Percentiles rank a stretch among this genome's conserved stretches.
phyloP scores from a whole-genome alignment of 768 basidiomycete genomes.

The Lentinula detonsa region DNA sequence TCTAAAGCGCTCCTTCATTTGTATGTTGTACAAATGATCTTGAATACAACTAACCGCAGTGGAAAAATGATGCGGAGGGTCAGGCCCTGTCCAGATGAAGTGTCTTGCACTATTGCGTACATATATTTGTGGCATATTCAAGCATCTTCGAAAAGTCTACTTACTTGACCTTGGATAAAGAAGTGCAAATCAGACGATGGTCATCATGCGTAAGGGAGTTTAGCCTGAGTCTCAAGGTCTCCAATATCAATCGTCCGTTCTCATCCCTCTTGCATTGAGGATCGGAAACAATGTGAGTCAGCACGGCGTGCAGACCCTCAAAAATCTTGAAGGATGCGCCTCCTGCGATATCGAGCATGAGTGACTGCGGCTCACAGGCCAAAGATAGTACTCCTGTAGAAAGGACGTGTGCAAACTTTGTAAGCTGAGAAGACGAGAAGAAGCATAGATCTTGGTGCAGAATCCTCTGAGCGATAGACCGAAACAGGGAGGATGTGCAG shows the following conservation, averaged over 20 bases:
- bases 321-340: constrained; percentile 22
- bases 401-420: constrained; percentile 3
- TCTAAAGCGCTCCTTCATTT: constrained; percentile 9
- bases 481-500: constrained; percentile 15
- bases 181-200: constrained; percentile 22
- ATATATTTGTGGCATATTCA: not conserved
- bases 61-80: constrained; percentile 57
- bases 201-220: constrained; percentile 30
- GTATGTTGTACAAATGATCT: not conserved
- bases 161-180: constrained; percentile 30
- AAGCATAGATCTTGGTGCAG: constrained; percentile 22
- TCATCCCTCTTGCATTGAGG: constrained; percentile 1
- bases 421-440: constrained; percentile 15
- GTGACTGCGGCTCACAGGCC: constrained; percentile 17
- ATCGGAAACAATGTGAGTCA: constrained; percentile 18
- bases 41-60: constrained; percentile 39
- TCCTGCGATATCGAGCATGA: constrained; percentile 23
- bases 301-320: constrained; percentile 16
- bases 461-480: constrained; percentile 11
- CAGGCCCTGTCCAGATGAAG: constrained; percentile 56
- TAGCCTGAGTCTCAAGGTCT: constrained; percentile 27
- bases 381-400: constrained; percentile 10
- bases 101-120: constrained; percentile 28
- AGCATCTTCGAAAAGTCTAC: constrained; percentile 5
- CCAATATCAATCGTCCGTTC: constrained; percentile 14